These are phyloP conservation scores for Ichthyophthirius multifiliis DNA, from an alignment of 169 alveolate species.

Conservation along the genomic window DNA sequence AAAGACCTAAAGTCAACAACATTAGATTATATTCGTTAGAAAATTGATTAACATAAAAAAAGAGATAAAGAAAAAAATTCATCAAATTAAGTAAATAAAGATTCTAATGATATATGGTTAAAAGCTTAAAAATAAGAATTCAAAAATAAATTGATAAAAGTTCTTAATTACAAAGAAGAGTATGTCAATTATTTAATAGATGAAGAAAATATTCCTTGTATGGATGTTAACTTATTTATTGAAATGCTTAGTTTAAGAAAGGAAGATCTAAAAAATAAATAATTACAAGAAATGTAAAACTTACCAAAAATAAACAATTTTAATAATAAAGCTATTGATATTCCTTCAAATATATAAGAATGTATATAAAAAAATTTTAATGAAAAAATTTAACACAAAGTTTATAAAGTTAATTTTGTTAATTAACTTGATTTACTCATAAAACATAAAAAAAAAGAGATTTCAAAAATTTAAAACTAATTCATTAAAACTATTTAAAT, in stretches of 20 bases:
- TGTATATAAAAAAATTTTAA: not conserved
- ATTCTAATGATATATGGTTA: slow-evolving; percentile 22
- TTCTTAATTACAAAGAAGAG: slow-evolving; percentile 21
- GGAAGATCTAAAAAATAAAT: not conserved
- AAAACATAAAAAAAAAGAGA: slow-evolving; percentile 19
- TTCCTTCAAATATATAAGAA: not conserved
- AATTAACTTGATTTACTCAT: slow-evolving; percentile 30
- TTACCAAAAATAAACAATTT: not conserved
- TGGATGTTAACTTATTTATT: slow-evolving; percentile 34
- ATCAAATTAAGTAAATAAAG: not conserved
- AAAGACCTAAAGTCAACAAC: slow-evolving; percentile 35
- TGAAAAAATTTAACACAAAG: slow-evolving; percentile 5
- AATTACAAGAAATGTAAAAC: not conserved
- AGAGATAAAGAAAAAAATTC: slow-evolving; percentile 18
- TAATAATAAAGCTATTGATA: not conserved
- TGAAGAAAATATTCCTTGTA: slow-evolving; percentile 20
- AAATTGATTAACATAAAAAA: slow-evolving; percentile 32
- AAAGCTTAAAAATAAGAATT: slow-evolving; percentile 33
- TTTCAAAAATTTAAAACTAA: not conserved
- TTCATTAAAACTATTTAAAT: not conserved
- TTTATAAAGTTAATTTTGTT: slow-evolving; percentile 3
- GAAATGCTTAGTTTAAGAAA: slow-evolving; percentile 22
- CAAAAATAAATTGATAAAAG: slow-evolving; percentile 6
- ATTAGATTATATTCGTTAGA: slow-evolving; percentile 15
- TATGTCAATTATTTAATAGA: slow-evolving; percentile 18